Base-by-base conservation (phyloP, 768 basidiomycete genomes). In the Dentipellis fragilis region DNA sequence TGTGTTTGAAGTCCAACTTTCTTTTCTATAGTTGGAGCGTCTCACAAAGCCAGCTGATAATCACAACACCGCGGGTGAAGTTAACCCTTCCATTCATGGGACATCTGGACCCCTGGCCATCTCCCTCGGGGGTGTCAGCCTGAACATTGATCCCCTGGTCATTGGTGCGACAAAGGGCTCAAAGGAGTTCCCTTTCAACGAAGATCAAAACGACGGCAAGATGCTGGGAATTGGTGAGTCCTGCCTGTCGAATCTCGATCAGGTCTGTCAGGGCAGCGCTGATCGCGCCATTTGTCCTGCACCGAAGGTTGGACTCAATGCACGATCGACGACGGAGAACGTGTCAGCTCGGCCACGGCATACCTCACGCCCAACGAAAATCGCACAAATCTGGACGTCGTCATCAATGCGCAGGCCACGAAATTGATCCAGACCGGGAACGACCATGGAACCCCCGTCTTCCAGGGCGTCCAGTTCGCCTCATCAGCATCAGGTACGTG, bases 151-250 rank as follows among this genome's bases (percentile, higher is more conserved):
- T 53, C 54, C 59, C 1, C 66, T 64, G 2, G 68, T 76, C 14
- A 64, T 77, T n/a, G 65, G 65, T 9, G 71, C 75, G 1, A 69
- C 72, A 0, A 37, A 65, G 34, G 65, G 74, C 52, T 61, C 63
- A 0, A 67, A 72, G 23, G 69, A 72, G 46, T 78, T 72, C 56
- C 66, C 71, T 2, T 76, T 66, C 58, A 74, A 73, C 57, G 36
- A 64, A 12, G 78, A 79, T 59, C 66, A 67, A 55, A 76, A 77
- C 57, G 68, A 70, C 22, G 77, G 78, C 12, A 64, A 61, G 10
- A 69, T 70, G 0, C 54, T 76, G 7, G 78, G 78, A 4, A 51
- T 76, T 39, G 71, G 76, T 75, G 36, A 51, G 69, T 14, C 11
- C 5, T 4, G 8, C 14, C 5, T 16, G 21, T 14, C 14, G 22